phyloP scores from a whole-genome alignment of 1,284 basidiomycete genomes.

The Volvariella volvacea region DNA sequence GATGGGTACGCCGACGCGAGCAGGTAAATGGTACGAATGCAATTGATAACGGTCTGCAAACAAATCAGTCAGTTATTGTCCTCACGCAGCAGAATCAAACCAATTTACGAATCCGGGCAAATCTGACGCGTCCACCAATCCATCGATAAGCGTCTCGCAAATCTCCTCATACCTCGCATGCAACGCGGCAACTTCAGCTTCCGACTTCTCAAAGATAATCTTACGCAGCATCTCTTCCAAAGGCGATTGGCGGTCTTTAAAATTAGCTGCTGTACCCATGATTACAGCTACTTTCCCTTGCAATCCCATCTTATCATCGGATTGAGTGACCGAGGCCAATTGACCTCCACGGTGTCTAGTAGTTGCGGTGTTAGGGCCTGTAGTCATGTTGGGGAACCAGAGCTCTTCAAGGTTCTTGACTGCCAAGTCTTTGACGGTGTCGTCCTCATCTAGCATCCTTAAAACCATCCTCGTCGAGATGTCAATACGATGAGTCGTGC shows the following conservation, averaged over 20 bases:
- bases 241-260: slow-evolving; percentile 77
- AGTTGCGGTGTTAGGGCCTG: no score
- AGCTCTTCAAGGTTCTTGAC: slow-evolving; percentile 84
- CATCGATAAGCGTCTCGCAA: slow-evolving; percentile 80
- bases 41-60: slow-evolving; percentile 68
- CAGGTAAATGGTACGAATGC: slow-evolving; percentile 79
- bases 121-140: slow-evolving; percentile 79
- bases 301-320: slow-evolving; percentile 41
- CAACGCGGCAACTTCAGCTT: slow-evolving; percentile 43
- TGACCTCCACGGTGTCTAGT: no score
- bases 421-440: slow-evolving; percentile 87
- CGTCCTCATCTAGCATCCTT: slow-evolving; percentile 88
- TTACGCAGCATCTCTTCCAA: slow-evolving; percentile 81
- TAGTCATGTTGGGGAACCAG: slow-evolving; percentile 58
- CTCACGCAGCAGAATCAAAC: slow-evolving; percentile 9
- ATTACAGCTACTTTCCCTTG: slow-evolving; percentile 68
- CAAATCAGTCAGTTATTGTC: slow-evolving; percentile 11
- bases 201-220: slow-evolving; percentile 62
- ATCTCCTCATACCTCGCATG: slow-evolving; percentile 67
- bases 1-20: slow-evolving; percentile 77
- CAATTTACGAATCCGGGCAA: slow-evolving; percentile 68
- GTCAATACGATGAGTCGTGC: slow-evolving; percentile 61
- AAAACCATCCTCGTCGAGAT: slow-evolving; percentile 81
- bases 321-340: slow-evolving; percentile 8
- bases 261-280: slow-evolving; percentile 78